Conservation (phyloP, 139 green algal genomes). For the Chlamydomonas sp. region DNA sequence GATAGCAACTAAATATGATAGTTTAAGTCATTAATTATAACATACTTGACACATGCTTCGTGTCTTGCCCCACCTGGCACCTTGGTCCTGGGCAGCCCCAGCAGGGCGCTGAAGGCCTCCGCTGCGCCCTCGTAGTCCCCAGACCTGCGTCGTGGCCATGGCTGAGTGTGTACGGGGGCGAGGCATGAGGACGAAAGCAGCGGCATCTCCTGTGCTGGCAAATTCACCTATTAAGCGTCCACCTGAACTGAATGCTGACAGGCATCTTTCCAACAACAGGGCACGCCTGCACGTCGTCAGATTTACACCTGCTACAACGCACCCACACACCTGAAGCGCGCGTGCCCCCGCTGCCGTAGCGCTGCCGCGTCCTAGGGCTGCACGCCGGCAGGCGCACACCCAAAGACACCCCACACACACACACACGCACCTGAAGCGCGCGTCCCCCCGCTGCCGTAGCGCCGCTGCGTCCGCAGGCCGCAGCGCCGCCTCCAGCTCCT, state of each 20-base stretch:
- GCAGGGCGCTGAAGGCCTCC: conserved; percentile 46
- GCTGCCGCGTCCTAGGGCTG: conserved; percentile 7
- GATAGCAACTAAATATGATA: too few relatives aligned
- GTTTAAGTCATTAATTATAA: too few relatives aligned
- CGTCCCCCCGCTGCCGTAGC: conserved; percentile 45
- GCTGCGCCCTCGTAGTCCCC: conserved; percentile 50
- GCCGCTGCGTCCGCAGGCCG: conserved; percentile 31
- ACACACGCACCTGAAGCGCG: conserved; percentile 35
- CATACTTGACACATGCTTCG: too few relatives aligned
- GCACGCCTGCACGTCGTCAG: too few relatives aligned
- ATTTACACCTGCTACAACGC: too few relatives aligned
- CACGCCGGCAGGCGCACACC: neutral
- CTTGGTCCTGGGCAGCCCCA: conserved; percentile 34
- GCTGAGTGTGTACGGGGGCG: too few relatives aligned
- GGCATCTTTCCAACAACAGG: too few relatives aligned
- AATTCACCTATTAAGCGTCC: too few relatives aligned
- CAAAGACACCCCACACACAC: conserved; percentile 21
- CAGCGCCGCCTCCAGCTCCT: conserved; percentile 45
- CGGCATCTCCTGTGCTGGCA: too few relatives aligned
- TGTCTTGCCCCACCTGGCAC: conserved; percentile 16
- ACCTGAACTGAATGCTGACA: too few relatives aligned
- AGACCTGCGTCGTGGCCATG: conserved; percentile 8
- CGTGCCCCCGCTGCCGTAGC: conserved; percentile 31
- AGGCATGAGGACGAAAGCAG: too few relatives aligned
- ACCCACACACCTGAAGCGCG: neutral